Evolutionary conservation across 495 filamentous ascomycete genomes (phyloP).

Genomic region (Mytilinidion resinicola): DNA sequence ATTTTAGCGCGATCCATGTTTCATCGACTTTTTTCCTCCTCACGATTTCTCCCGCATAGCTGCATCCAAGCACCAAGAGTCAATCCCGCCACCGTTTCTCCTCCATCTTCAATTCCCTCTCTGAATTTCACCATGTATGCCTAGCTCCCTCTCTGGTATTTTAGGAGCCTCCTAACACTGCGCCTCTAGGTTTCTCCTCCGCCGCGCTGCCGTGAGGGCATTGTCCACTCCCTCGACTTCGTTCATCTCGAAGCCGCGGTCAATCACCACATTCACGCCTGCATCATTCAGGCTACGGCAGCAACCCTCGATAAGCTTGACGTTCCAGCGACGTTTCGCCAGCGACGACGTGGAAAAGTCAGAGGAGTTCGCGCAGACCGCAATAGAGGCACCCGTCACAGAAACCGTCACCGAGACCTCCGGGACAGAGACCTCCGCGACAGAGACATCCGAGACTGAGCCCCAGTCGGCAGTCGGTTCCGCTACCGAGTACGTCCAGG

Average conservation of each 20-base stretch:
- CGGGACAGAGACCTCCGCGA: neutral
- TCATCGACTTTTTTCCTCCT: no score
- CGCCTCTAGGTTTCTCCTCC: slow-evolving; percentile 28
- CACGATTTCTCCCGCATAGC: no score
- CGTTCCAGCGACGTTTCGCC: slow-evolving; percentile 41
- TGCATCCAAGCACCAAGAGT: no score
- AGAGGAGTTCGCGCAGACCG: slow-evolving; percentile 23
- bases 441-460: neutral
- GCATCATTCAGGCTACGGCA: slow-evolving; percentile 25
- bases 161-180: neutral
- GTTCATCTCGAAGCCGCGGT: slow-evolving; percentile 41
- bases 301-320: slow-evolving; percentile 21
- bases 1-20: no score
- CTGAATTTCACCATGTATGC: no score
- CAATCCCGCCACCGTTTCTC: no score
- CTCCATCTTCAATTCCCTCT: no score
- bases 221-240: slow-evolving; percentile 43
- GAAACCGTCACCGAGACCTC: slow-evolving; percentile 16
- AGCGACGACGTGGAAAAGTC: slow-evolving; percentile 39
- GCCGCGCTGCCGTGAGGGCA: slow-evolving; percentile 29
- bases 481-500: slow-evolving; percentile 3
- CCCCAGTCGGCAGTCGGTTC: slow-evolving; percentile 3
- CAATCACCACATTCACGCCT: slow-evolving; percentile 35
- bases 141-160: no score
- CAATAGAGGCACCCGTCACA: slow-evolving; percentile 14